Percentiles rank a stretch among this genome's conserved stretches.
phyloP scores from a whole-genome alignment of 2,329 filamentous ascomycete genomes.

The Paecilomyces variotii region DNA sequence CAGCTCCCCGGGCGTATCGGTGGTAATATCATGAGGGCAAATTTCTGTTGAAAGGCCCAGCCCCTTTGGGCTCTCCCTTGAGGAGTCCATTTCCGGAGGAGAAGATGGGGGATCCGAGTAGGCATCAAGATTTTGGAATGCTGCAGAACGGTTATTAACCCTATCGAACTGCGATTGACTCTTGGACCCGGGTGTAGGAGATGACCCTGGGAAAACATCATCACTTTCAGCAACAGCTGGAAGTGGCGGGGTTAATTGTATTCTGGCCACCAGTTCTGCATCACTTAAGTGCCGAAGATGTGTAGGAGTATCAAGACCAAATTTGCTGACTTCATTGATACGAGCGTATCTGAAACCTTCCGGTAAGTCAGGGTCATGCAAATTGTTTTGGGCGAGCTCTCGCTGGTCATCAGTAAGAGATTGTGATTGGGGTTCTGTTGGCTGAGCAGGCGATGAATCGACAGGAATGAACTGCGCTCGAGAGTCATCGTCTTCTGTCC shows the following conservation, averaged over 20 bases:
- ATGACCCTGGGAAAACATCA: slow-evolving; percentile 42
- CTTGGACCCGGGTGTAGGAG: slow-evolving; percentile 43
- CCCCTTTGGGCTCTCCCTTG: slow-evolving; percentile 13
- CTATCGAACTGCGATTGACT: slow-evolving; percentile 17
- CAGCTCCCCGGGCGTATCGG: neutral
- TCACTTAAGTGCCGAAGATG: slow-evolving; percentile 19
- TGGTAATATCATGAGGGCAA: neutral
- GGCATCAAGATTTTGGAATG: slow-evolving; percentile 16
- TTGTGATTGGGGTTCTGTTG: slow-evolving; percentile 54
- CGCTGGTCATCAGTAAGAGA: slow-evolving; percentile 69
- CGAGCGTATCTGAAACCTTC: neutral
- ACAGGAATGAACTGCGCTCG: slow-evolving; percentile 71
- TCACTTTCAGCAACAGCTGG: slow-evolving; percentile 30
- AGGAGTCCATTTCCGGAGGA: slow-evolving; percentile 21
- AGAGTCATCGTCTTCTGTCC: slow-evolving; percentile 69
- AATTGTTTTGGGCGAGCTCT: slow-evolving; percentile 63
- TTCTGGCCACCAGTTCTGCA: slow-evolving; percentile 16
- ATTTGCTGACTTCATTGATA: neutral
- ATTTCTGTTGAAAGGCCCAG: neutral
- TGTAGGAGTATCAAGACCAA: slow-evolving; percentile 18
- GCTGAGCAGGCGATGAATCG: slow-evolving; percentile 48
- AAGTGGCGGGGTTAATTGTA: slow-evolving; percentile 36
- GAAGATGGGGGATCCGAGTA: slow-evolving; percentile 26
- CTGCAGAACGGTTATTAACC: slow-evolving; percentile 26
- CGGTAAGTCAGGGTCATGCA: slow-evolving; percentile 54